Conservation (phyloP, 1,284 basidiomycete species). For the Moesziomyces antarcticus region DNA sequence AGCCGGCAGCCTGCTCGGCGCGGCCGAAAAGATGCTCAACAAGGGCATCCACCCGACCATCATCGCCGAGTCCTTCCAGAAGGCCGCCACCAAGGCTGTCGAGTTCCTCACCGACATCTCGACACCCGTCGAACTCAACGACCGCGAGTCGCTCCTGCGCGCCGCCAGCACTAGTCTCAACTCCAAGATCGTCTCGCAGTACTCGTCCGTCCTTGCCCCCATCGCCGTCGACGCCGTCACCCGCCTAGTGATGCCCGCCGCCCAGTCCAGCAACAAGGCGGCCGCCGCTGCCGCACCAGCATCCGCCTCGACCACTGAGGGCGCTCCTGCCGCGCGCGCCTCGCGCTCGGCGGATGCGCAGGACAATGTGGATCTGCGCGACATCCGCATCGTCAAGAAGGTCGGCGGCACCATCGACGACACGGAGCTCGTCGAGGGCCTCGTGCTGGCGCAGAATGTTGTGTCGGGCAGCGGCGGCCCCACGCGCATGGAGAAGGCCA, state of each 20-base stretch:
- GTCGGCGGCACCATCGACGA: conserved; percentile 99
- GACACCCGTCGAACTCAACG: conserved; percentile 89
- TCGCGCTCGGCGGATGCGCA: conserved; percentile 23
- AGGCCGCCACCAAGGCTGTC: conserved; percentile 90
- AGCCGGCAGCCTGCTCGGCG: conserved; percentile 89
- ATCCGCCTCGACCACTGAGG: conserved; percentile 78
- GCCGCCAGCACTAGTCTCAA: conserved; percentile 96
- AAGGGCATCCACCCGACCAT: conserved; percentile 97
- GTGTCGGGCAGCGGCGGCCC: conserved; percentile 90
- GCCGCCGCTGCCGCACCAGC: conserved; percentile 82
- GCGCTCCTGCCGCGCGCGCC: conserved; percentile 5
- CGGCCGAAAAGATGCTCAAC: conserved; percentile 94
- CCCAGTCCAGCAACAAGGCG: conserved; percentile 66
- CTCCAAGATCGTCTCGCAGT: conserved; percentile 99
- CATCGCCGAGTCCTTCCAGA: conserved; percentile 94
- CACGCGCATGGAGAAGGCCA: conserved; percentile 95
- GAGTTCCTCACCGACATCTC: conserved; percentile 94
- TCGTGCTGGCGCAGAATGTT: conserved; percentile 95
- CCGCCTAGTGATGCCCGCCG: conserved; percentile 50
- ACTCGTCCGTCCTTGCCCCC: conserved; percentile 94
- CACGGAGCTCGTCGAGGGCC: conserved; percentile 94
- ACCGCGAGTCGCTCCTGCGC: conserved; percentile 85
- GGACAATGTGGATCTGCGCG: conserved; percentile 84
- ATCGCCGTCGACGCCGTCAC: conserved; percentile 94
- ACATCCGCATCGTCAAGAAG: conserved; percentile 97